Percentiles rank a stretch among this genome's conserved stretches.
Evolutionary conservation across 75 land plant species (phyloP).

Genomic region (Gnetum montanum): DNA sequence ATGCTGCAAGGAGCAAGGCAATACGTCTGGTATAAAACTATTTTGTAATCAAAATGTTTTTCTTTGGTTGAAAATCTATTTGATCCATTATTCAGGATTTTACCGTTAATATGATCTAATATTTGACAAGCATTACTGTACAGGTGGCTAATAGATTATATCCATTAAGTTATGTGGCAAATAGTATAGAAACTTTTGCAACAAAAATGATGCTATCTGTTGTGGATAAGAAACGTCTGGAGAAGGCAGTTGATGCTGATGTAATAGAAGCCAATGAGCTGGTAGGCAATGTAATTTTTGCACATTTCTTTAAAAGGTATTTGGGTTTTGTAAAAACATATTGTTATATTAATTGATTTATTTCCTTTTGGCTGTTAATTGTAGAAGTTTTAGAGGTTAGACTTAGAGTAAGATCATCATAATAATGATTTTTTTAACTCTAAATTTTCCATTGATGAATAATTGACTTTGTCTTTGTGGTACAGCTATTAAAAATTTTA

Average conservation of each 20-base stretch:
- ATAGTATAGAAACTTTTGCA: conserved; percentile 90
- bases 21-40: conserved; percentile 77
- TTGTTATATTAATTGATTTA: no score
- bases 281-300: conserved; percentile 9
- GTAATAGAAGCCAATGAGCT: conserved; percentile 1
- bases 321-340: neutral
- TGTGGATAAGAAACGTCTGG: conserved; percentile 8
- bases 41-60: neutral
- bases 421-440: no score
- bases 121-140: conserved; percentile 8
- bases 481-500: no score
- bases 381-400: no score
- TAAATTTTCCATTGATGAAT: no score
- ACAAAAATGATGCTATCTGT: conserved; percentile 52
- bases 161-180: conserved; percentile 60
- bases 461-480: no score
- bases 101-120: neutral
- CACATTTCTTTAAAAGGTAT: neutral
- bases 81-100: neutral
- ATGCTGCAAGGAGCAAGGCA: conserved; percentile 88
- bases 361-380: no score
- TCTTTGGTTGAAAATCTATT: neutral
- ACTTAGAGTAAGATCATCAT: no score
- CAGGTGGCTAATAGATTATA: conserved; percentile 97
- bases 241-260: conserved; percentile 11